Evolutionary conservation across 179 eudicot species (phyloP), one percentile per base, ranked within the genome.

Genomic region (Silene vulgaris): DNA sequence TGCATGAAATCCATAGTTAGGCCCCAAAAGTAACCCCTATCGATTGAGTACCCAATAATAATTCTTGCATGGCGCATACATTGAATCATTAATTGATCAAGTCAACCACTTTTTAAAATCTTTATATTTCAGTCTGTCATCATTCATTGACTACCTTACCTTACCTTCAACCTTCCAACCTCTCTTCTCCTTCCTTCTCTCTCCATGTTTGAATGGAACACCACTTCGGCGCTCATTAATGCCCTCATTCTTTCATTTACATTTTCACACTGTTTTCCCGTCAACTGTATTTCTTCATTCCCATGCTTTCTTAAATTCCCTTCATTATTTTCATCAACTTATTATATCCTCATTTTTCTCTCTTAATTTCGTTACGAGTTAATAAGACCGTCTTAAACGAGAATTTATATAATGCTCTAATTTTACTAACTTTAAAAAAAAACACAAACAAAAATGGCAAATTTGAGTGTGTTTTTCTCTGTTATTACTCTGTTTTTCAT

Each of bases 141-240:
- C 19, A 40, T n/a, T 32, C 11, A 37, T 68, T 68, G 72, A 68
- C 72, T 23, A 23, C 26, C 26, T 23, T 23, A 23, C 26, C 26
- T 23, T 23, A 23, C 26, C 26, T 23, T 23, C 60, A 23, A 23
- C 23, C 79, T 70, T 21, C 30, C 74, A 20, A 30, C 32, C 70
- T 48, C 71, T 69, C 26, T 23, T 23, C 26, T 17, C 29, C 28
- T 61, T 43, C 19, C 70, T 81, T 78, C 84, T 81, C 81, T 78
- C 84, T 76, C 82, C 77, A 5, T 62, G 16, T 63, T 9, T 82
- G 75, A 76, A 79, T 82, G 85, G 85, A 69, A 54, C 77, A 76
- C 6, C 3, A 14, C 12, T 72, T 67, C 85, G 85, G 82, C 21
- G 82, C 75, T 76, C 80, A 72, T 82, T 79, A 72, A 76, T 79